These are phyloP conservation scores for Limtongozyma cylindracea DNA, from an alignment of 805 yeast species.

Conservation along the genomic window DNA sequence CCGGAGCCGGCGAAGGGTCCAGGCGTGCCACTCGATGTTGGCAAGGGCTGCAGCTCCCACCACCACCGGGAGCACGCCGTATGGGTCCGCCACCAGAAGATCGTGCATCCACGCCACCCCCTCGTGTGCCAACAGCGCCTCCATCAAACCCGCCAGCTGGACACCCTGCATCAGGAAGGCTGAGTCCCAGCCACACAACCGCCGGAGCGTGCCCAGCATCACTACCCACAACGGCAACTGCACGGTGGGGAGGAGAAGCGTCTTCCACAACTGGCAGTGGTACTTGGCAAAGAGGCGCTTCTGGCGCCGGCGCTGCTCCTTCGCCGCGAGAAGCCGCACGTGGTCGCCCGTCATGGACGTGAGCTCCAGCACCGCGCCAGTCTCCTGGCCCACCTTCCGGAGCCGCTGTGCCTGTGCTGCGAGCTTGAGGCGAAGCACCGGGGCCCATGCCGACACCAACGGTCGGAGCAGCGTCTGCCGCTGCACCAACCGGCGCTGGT, in stretches of 20 bases:
- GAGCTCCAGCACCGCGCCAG: slow-evolving; percentile 6
- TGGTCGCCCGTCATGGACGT: slow-evolving; percentile 48
- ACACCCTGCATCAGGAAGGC: slow-evolving; percentile 20
- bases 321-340: slow-evolving; percentile 43
- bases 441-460: slow-evolving; percentile 46
- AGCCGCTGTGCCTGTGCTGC: slow-evolving; percentile 21
- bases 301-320: slow-evolving; percentile 59
- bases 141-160: slow-evolving; percentile 21
- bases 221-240: slow-evolving; percentile 80
- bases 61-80: slow-evolving; percentile 37
- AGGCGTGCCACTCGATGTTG: slow-evolving; percentile 77
- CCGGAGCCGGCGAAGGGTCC: too few species aligned
- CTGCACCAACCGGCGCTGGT: slow-evolving; percentile 42
- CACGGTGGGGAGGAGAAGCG: slow-evolving; percentile 43
- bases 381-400: slow-evolving; percentile 1
- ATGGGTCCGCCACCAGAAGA: slow-evolving; percentile 33
- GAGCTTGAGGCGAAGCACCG: slow-evolving; percentile 35
- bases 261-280: slow-evolving; percentile 62
- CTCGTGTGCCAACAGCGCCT: too few species aligned
- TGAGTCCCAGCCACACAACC: slow-evolving; percentile 42
- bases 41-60: slow-evolving; percentile 48
- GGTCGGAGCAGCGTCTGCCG: slow-evolving; percentile 55
- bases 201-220: slow-evolving; percentile 50
- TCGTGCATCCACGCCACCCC: slow-evolving; percentile 38
- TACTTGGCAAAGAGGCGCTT: slow-evolving; percentile 38